These are phyloP conservation scores for Stephanodiscus minutulus DNA, from an alignment of 108 stramenopile species.

Conservation along the genomic window DNA sequence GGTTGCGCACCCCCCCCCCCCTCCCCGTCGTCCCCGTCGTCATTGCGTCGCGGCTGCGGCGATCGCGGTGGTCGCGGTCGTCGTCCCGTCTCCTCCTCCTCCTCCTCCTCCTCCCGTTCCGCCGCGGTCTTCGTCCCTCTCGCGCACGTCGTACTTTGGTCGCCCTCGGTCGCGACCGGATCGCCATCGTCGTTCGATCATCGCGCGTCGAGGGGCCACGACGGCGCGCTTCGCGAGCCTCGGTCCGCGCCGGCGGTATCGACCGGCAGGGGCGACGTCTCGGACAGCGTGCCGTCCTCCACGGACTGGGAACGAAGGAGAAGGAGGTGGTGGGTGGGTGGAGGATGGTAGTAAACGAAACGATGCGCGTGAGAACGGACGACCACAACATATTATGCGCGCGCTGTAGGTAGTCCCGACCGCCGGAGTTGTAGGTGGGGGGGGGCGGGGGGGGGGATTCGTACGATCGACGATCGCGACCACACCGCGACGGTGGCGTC, in stretches of 20 bases:
- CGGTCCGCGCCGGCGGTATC: conserved; percentile 18
- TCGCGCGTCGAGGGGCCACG: conserved; percentile 95
- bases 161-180: conserved; percentile 98
- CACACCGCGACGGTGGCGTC: no score
- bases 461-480: no score
- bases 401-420: no score
- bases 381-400: no score
- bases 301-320: conserved; percentile 54
- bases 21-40: conserved; percentile 52
- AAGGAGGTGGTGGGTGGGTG: neutral
- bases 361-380: no score
- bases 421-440: neutral
- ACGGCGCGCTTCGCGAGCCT: conserved; percentile 87
- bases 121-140: conserved; percentile 86
- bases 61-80: conserved; percentile 40
- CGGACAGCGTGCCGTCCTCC: conserved; percentile 69
- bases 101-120: no score
- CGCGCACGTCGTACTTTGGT: conserved; percentile 98
- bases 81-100: conserved; percentile 90
- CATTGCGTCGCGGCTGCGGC: conserved; percentile 15
- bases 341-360: neutral
- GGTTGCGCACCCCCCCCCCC: conserved; percentile 92
- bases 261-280: conserved; percentile 54
- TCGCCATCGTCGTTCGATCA: conserved; percentile 96
- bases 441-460: neutral